These are phyloP conservation scores for Protea cynaroides DNA, from an alignment of 164 flowering plant genomes.

Conservation along the genomic window DNA sequence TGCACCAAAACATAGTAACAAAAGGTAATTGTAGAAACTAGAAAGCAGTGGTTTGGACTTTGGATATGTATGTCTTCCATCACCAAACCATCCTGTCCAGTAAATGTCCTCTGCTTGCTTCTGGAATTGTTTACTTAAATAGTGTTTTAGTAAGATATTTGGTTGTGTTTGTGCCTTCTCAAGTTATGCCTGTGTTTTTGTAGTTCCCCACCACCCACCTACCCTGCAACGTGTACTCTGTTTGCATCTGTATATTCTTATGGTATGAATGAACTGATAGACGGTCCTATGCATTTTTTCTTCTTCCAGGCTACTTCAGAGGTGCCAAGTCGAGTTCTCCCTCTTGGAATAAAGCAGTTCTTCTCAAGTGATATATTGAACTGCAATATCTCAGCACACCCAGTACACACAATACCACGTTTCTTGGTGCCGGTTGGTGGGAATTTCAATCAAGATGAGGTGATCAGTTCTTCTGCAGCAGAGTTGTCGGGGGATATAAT, in stretches of 20 bases:
- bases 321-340: slow-evolving; percentile 47
- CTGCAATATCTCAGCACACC: slow-evolving; percentile 15
- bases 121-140: background rate
- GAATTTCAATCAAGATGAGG: slow-evolving; percentile 44
- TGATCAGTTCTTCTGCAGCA: slow-evolving; percentile 48
- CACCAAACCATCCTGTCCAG: background rate
- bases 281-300: background rate
- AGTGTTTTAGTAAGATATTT: too few species aligned
- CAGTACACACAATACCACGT: slow-evolving; percentile 41
- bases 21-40: too few species aligned
- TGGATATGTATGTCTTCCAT: background rate
- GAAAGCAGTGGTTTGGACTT: too few species aligned
- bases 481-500: slow-evolving; percentile 50
- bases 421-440: slow-evolving; percentile 55
- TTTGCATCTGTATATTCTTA: background rate
- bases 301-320: slow-evolving; percentile 83
- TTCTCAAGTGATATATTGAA: slow-evolving; percentile 39
- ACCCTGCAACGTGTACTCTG: background rate
- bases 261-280: background rate
- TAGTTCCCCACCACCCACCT: too few species aligned
- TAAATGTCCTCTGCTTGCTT: background rate
- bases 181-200: background rate
- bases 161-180: too few species aligned
- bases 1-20: too few species aligned
- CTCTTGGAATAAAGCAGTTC: slow-evolving; percentile 52